Conservation (phyloP, 257 asterid genomes). For the Salvia hispanica region DNA sequence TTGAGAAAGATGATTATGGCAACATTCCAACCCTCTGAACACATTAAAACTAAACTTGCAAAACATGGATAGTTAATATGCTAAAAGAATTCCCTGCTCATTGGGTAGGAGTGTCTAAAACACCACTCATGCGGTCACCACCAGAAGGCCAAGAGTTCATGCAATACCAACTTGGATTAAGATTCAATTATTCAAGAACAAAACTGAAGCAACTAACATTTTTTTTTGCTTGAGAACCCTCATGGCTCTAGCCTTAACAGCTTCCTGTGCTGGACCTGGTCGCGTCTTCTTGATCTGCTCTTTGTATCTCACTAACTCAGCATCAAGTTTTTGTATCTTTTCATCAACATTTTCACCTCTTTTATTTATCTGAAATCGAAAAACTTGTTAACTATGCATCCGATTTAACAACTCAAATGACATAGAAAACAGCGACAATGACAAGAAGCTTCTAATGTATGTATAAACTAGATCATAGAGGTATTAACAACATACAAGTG, state of each 20-base stretch:
- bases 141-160: neutral
- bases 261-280: constrained; percentile 99
- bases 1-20: constrained; percentile 20
- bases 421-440: constrained; percentile 4
- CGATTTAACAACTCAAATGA: constrained; percentile 18
- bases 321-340: constrained; percentile 82
- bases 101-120: neutral
- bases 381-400: neutral
- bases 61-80: constrained; percentile 10
- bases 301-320: constrained; percentile 69
- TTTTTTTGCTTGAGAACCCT: constrained; percentile 92
- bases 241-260: constrained; percentile 97
- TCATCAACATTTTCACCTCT: constrained; percentile 93
- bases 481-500: constrained; percentile 6
- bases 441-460: neutral
- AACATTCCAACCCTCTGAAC: neutral
- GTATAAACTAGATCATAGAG: neutral
- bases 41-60: neutral
- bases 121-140: constrained; percentile 7
- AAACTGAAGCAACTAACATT: constrained; percentile 53
- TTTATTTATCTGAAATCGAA: constrained; percentile 65
- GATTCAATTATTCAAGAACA: neutral
- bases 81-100: neutral
- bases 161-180: neutral
- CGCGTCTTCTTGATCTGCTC: constrained; percentile 94